Evolutionary conservation across 805 yeast genomes (phyloP), one percentile per base, ranked within the genome.

Genomic region (Wickerhamomyces xylosicus): DNA sequence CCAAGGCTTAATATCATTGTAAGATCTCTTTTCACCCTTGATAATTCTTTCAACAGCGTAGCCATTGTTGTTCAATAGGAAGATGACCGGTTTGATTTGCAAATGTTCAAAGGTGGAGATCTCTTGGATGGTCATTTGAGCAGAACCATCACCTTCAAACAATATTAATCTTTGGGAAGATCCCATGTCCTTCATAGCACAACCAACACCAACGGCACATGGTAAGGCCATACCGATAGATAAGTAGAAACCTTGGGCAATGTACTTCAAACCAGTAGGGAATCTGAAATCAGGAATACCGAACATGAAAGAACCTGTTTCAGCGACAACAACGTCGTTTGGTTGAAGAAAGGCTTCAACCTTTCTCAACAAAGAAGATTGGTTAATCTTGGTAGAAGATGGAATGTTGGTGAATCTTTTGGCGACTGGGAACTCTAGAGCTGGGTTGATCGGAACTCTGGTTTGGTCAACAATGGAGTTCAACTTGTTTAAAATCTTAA

Each of bases 51-150:
- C 97, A 37, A 89, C 86, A 0, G 95, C 81, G 63, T 89, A 89
- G 2, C 97, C 97, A 41, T 72, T 71, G 60, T 89, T 89, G 62
- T 89, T 89, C 61, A 86, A 64, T 38, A 89, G 59, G 48, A 87
- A 72, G 20, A 89, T 69, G 33, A 80, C 73, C 18, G 95, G 85
- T 29, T 72, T 72, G 33, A 81, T 66, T 16, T 67, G 64, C 44
- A 71, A 64, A 44, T 85, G 71, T 31, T 82, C 57, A 52, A 72
- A 74, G 2, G 85, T 69, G 1, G 85, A 74, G 37, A 79, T 59
- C 54, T 89, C 97, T 66, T 89, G 95, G 40, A 82, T 67, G 4
- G 96, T 86, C 95, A 89, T 84, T 64, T 85, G 95, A 2, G 95
- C 90, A 3, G 95, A 79, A 1, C 97, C 97, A 57, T 89, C 97